Percentiles rank a stretch among this genome's conserved stretches.
Evolutionary conservation across 2,329 filamentous ascomycete genomes (phyloP).

Genomic region (Xylaria sp.): DNA sequence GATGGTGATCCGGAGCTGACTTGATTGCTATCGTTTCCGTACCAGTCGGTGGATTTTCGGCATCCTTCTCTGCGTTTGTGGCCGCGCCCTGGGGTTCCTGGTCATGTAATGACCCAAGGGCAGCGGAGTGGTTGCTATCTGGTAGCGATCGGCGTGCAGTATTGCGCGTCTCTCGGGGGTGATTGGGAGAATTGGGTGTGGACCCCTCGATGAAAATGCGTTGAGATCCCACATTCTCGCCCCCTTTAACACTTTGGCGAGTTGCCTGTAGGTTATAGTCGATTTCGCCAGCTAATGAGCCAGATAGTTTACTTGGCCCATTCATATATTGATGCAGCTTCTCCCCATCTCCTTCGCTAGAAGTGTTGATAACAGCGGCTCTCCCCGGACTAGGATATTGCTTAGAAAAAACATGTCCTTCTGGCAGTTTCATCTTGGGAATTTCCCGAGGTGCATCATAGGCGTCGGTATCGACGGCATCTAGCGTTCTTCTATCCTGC

Average conservation of each 20-base stretch:
- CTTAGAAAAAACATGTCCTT: slow-evolving; percentile 9
- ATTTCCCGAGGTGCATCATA: slow-evolving; percentile 8
- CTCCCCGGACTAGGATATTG: background rate
- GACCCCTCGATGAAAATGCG: too few species aligned
- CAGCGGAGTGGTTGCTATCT: too few species aligned
- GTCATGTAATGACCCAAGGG: too few species aligned
- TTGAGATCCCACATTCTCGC: too few species aligned
- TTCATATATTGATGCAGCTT: slow-evolving; percentile 41
- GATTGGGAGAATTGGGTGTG: too few species aligned
- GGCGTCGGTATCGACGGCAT: background rate
- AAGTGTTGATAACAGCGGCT: background rate
- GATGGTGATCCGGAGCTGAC: slow-evolving; percentile 39
- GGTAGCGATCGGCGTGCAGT: too few species aligned
- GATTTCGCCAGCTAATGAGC: slow-evolving; percentile 40
- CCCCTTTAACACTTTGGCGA: slow-evolving; percentile 40
- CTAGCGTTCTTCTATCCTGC: slow-evolving; percentile 2
- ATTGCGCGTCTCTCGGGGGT: too few species aligned
- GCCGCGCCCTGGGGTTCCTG: slow-evolving; percentile 41
- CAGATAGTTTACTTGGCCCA: slow-evolving; percentile 37
- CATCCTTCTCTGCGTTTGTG: slow-evolving; percentile 34
- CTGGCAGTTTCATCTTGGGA: slow-evolving; percentile 29
- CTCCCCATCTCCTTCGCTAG: slow-evolving; percentile 29
- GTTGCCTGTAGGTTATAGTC: slow-evolving; percentile 31
- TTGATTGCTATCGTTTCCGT: slow-evolving; percentile 34
- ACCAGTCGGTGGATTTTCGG: slow-evolving; percentile 33